These are phyloP conservation scores for Colletotrichum phormii DNA, from an alignment of 2,329 filamentous ascomycete genomes.

Conservation along the genomic window DNA sequence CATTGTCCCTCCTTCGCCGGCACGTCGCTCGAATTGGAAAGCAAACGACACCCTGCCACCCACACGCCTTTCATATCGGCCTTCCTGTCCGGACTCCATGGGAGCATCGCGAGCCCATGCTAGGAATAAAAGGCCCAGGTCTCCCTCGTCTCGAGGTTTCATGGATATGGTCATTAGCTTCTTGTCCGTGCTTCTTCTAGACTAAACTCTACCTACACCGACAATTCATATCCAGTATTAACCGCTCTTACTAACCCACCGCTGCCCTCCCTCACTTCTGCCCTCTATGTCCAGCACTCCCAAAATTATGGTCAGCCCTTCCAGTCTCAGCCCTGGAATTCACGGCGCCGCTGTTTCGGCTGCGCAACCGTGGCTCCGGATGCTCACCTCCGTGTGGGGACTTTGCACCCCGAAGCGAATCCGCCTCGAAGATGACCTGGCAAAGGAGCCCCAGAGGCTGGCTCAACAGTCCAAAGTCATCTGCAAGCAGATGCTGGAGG, in stretches of 20 bases:
- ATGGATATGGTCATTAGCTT: conserved; percentile 1
- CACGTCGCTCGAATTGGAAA: not conserved
- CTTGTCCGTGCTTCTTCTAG: conserved; percentile 13
- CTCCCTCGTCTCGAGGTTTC: not conserved
- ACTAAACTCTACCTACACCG: conserved; percentile 8
- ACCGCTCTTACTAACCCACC: not conserved
- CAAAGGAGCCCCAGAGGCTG: conserved; percentile 24
- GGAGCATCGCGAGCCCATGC: not conserved
- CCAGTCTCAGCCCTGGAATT: conserved; percentile 9
- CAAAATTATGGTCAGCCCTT: conserved; percentile 12
- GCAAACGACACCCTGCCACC: not conserved
- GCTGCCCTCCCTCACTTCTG: not conserved
- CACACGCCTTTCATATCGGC: not conserved
- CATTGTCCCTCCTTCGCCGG: not conserved
- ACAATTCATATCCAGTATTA: conserved; percentile 18
- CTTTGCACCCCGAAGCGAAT: conserved; percentile 7
- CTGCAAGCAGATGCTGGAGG: conserved; percentile 25
- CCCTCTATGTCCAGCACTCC: not conserved
- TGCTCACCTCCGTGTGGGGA: conserved; percentile 22
- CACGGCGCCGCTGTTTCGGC: conserved; percentile 9
- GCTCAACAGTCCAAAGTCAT: conserved; percentile 22
- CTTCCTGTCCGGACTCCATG: not conserved
- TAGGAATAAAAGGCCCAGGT: conserved; percentile 16
- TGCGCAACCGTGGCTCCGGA: conserved; percentile 3
- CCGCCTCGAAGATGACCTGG: conserved; percentile 21